phyloP scores from a whole-genome alignment of 177 flowering plant genomes.

The Vitis hybrid region DNA sequence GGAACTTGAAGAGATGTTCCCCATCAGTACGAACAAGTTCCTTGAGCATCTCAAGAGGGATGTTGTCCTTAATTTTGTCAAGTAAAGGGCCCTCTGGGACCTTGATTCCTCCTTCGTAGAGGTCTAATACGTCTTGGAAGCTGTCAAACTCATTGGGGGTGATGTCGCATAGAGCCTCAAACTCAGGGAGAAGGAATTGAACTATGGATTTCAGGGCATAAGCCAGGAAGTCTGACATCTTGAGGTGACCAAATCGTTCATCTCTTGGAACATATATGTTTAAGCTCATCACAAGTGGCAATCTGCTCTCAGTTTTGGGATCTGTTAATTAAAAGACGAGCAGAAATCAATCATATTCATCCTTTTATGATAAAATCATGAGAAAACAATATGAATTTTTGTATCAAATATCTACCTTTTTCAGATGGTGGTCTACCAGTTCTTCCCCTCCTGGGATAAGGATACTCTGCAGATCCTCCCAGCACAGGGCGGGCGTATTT shows the following conservation, averaged over 20 bases:
- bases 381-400: background rate
- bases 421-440: slow-evolving; percentile 48
- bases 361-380: background rate
- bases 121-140: slow-evolving; percentile 41
- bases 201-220: slow-evolving; percentile 37
- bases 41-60: slow-evolving; percentile 40
- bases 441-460: slow-evolving; percentile 66
- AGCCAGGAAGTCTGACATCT: slow-evolving; percentile 51
- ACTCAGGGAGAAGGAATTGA: slow-evolving; percentile 39
- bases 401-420: slow-evolving; percentile 24
- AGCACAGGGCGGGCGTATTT: slow-evolving; percentile 44
- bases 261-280: slow-evolving; percentile 62
- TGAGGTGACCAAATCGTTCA: slow-evolving; percentile 51
- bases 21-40: slow-evolving; percentile 47
- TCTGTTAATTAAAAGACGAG: slow-evolving; percentile 25
- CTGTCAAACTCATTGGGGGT: slow-evolving; percentile 50
- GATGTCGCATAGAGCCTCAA: slow-evolving; percentile 30
- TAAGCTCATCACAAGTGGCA: slow-evolving; percentile 29
- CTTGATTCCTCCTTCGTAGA: slow-evolving; percentile 43
- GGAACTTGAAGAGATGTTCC: slow-evolving; percentile 35
- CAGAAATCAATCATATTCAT: background rate
- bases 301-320: slow-evolving; percentile 47
- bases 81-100: slow-evolving; percentile 27
- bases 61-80: slow-evolving; percentile 20
- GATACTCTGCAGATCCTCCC: slow-evolving; percentile 56